A percentile compares a stretch with the other conserved stretches of the same genome.
Conservation (phyloP, 805 yeast genomes). For the Suhomyces faveliae region DNA sequence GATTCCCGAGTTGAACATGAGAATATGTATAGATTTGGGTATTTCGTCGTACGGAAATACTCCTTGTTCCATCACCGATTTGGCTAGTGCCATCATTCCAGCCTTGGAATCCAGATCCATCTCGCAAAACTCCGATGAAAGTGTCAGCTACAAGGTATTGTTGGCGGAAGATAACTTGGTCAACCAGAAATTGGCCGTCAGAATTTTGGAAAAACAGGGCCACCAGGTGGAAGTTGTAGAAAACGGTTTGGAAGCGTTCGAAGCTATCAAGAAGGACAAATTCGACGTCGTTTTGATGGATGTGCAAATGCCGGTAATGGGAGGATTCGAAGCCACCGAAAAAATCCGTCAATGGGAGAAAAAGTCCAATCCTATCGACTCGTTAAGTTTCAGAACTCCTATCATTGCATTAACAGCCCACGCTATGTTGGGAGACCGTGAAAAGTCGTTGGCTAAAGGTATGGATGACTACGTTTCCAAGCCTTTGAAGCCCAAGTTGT, state of each 20-base stretch:
- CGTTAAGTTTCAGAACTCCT: slow-evolving; percentile 73
- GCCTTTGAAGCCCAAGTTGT: slow-evolving; percentile 78
- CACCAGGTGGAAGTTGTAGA: slow-evolving; percentile 83
- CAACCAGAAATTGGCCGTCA: slow-evolving; percentile 82
- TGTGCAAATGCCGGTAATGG: slow-evolving; percentile 95
- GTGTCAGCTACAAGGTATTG: slow-evolving; percentile 67
- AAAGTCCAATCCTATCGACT: slow-evolving; percentile 68
- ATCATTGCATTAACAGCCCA: slow-evolving; percentile 90
- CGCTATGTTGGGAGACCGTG: slow-evolving; percentile 92
- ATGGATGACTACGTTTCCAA: slow-evolving; percentile 91
- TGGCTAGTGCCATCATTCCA: slow-evolving; percentile 80
- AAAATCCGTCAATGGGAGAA: slow-evolving; percentile 86
- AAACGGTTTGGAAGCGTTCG: slow-evolving; percentile 80
- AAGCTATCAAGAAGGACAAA: slow-evolving; percentile 62
- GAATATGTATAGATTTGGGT: slow-evolving; percentile 80
- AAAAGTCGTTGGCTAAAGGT: slow-evolving; percentile 79
- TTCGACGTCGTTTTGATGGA: slow-evolving; percentile 89
- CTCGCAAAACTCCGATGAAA: slow-evolving; percentile 76
- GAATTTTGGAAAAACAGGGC: slow-evolving; percentile 82
- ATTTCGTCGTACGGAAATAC: slow-evolving; percentile 87
- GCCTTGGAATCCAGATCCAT: slow-evolving; percentile 82
- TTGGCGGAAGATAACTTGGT: slow-evolving; percentile 87
- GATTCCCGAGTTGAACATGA: slow-evolving; percentile 74
- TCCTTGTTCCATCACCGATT: slow-evolving; percentile 77
- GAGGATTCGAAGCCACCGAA: slow-evolving; percentile 90